These are phyloP conservation scores for Talaromyces sp. DNA, from an alignment of 2,329 filamentous ascomycete species.

Conservation along the genomic window DNA sequence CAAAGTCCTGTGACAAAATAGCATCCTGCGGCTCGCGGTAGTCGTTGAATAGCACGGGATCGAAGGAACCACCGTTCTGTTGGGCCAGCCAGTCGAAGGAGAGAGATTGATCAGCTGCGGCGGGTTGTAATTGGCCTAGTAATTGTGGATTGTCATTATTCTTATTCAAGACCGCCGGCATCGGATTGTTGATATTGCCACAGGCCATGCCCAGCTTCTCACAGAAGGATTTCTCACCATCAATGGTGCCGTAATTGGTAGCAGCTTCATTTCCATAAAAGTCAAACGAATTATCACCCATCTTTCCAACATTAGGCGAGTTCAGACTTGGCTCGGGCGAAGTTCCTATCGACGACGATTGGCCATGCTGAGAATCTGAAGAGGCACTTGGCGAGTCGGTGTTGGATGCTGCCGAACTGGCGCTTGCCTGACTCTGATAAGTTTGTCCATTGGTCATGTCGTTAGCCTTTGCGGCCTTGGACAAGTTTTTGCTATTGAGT, in stretches of 20 bases:
- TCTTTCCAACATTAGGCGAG: slow-evolving; percentile 42
- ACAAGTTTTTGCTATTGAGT: slow-evolving; percentile 17
- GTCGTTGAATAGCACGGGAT: slow-evolving; percentile 85
- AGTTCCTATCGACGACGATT: slow-evolving; percentile 50
- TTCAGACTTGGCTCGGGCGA: slow-evolving; percentile 48
- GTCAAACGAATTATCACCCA: slow-evolving; percentile 29
- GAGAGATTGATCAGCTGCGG: slow-evolving; percentile 21
- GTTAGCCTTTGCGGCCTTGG: slow-evolving; percentile 19
- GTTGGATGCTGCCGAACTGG: slow-evolving; percentile 39
- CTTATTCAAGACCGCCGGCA: slow-evolving; percentile 40
- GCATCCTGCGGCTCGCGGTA: slow-evolving; percentile 90
- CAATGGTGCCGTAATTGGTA: slow-evolving; percentile 27
- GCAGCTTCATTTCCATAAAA: slow-evolving; percentile 32
- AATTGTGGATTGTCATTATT: slow-evolving; percentile 32
- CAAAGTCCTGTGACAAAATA: slow-evolving; percentile 69
- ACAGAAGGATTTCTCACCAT: slow-evolving; percentile 49
- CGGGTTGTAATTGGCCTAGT: slow-evolving; percentile 26
- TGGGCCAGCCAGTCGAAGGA: slow-evolving; percentile 68
- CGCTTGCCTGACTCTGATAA: slow-evolving; percentile 26
- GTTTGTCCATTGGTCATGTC: slow-evolving; percentile 12
- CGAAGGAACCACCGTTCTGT: slow-evolving; percentile 82
- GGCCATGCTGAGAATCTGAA: slow-evolving; percentile 48
- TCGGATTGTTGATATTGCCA: slow-evolving; percentile 46
- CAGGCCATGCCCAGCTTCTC: slow-evolving; percentile 46
- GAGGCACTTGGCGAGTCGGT: slow-evolving; percentile 51